A percentile compares a stretch with the other conserved stretches of the same genome.
Conservation (phyloP, 2,329 filamentous ascomycete genomes). For the Didymella exigua region DNA sequence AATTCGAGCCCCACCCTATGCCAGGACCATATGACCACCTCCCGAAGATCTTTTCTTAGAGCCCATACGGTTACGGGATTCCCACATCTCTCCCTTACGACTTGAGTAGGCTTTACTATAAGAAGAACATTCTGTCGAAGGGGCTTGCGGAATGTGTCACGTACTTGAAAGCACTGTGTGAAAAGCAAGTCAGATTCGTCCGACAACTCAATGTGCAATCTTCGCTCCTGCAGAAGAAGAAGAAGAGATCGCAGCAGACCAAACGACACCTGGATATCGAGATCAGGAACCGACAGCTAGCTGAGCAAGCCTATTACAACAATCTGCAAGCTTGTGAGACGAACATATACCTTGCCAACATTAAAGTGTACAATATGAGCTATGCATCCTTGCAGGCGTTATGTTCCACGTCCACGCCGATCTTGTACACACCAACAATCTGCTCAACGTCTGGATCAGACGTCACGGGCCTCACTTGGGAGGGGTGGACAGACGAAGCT, state of each 20-base stretch:
- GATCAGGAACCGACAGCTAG: conserved; percentile 40
- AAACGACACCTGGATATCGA: conserved; percentile 37
- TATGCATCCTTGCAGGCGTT: conserved; percentile 15
- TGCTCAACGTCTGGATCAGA: conserved; percentile 26
- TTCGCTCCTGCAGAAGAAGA: conserved; percentile 29
- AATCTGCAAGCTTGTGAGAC: conserved; percentile 40
- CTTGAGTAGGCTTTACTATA: conserved; percentile 22
- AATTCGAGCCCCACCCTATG: neutral
- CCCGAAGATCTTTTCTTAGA: neutral
- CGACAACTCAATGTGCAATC: conserved; percentile 23
- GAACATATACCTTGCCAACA: conserved; percentile 38
- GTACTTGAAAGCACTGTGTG: conserved; percentile 40
- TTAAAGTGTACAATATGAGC: conserved; percentile 19
- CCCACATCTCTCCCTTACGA: neutral
- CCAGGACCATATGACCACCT: neutral
- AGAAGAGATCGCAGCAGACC: conserved; percentile 39
- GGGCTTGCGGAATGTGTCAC: conserved; percentile 41
- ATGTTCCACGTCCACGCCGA: conserved; percentile 22
- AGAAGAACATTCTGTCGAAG: conserved; percentile 34
- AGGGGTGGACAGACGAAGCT: conserved; percentile 37
- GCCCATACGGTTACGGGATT: neutral
- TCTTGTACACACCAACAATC: conserved; percentile 18
- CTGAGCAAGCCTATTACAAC: conserved; percentile 38
- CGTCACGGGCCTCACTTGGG: conserved; percentile 36
- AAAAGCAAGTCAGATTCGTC: conserved; percentile 37